Percentiles rank a stretch among this genome's conserved stretches.
These are phyloP conservation scores for Cytospora mali DNA, from an alignment of 2,329 filamentous ascomycete species.

Conservation along the genomic window DNA sequence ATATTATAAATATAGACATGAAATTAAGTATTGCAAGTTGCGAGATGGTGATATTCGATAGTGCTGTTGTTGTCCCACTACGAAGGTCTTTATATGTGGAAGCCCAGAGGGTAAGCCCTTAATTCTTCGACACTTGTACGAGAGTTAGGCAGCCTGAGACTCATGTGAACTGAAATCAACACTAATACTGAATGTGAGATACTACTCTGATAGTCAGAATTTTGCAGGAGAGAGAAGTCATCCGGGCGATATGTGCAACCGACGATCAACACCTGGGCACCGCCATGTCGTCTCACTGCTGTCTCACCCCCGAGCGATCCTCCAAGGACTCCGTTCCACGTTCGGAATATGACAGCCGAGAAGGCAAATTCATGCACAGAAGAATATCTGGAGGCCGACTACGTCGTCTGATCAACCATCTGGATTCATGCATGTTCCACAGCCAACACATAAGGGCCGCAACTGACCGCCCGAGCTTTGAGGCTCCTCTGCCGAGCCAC, in stretches of 20 bases:
- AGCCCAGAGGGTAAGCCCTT: not conserved
- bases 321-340: not conserved
- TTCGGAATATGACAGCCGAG: not conserved
- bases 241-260: slow-evolving; percentile 4
- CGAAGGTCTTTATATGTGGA: not conserved
- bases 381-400: not conserved
- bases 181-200: not conserved
- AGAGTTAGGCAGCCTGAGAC: not conserved
- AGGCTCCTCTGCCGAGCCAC: not conserved
- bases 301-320: slow-evolving; percentile 16
- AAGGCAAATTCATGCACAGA: not conserved
- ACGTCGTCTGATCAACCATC: not conserved
- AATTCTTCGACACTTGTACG: not conserved
- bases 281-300: slow-evolving; percentile 13
- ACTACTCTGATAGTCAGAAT: not conserved
- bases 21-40: not conserved
- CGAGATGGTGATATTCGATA: not conserved
- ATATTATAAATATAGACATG: not conserved
- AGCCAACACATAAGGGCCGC: not conserved
- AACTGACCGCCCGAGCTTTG: not conserved
- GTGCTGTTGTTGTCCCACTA: not conserved
- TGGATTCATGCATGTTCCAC: slow-evolving; percentile 3
- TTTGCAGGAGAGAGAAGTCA: slow-evolving; percentile 10
- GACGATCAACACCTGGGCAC: slow-evolving; percentile 8
- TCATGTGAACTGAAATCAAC: not conserved